Evolutionary conservation across 2,329 filamentous ascomycete genomes (phyloP).

Genomic region (Coniochaeta pulveracea): DNA sequence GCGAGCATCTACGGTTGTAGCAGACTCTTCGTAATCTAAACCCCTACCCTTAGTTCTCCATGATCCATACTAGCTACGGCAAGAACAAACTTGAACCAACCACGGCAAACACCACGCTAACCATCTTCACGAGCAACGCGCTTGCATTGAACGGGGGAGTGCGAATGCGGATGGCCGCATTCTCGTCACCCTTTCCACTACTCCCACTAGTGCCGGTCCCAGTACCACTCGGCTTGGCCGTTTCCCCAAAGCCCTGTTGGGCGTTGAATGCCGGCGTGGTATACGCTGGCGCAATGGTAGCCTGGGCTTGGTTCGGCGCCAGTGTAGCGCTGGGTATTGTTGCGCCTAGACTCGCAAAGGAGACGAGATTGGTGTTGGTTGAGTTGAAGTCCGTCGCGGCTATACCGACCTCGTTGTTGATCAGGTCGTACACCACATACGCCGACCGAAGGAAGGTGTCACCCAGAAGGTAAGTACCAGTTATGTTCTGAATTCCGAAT

Average conservation of each 20-base stretch:
- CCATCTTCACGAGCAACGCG: slow-evolving; percentile 13
- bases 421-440: slow-evolving; percentile 48
- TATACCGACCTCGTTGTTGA: slow-evolving; percentile 44
- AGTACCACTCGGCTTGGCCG: too few relatives aligned
- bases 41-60: too few relatives aligned
- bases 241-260: slow-evolving; percentile 21
- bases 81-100: slow-evolving; percentile 22
- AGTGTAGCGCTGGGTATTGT: slow-evolving; percentile 37
- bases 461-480: slow-evolving; percentile 35
- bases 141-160: slow-evolving; percentile 1
- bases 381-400: slow-evolving; percentile 45
- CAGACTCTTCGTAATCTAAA: too few relatives aligned
- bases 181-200: background rate
- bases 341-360: slow-evolving; percentile 37
- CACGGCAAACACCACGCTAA: slow-evolving; percentile 18
- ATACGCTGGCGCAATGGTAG: slow-evolving; percentile 12
- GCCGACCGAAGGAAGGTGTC: slow-evolving; percentile 49
- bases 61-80: too few relatives aligned
- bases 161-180: background rate
- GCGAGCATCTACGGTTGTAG: too few relatives aligned
- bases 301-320: slow-evolving; percentile 27
- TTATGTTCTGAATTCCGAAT: slow-evolving; percentile 45
- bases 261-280: slow-evolving; percentile 23
- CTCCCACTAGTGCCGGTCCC: too few relatives aligned
- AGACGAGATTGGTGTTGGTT: slow-evolving; percentile 34